Percentiles rank a stretch among this genome's conserved stretches.
These are phyloP conservation scores for Eucalyptus guilfoylei DNA, from an alignment of 345 rosid species.

Conservation along the genomic window DNA sequence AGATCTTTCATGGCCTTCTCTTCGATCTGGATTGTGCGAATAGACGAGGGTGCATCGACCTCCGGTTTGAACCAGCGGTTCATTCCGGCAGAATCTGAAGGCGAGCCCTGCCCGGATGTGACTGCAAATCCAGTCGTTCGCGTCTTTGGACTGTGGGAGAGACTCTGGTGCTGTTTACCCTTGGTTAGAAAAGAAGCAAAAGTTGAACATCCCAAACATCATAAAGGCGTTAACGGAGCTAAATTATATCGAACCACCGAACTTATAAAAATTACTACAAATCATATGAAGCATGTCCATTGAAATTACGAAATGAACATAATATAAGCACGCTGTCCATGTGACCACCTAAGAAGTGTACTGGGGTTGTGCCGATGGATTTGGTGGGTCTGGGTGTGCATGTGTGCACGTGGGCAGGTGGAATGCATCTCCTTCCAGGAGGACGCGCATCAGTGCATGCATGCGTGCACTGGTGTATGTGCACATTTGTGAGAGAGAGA, in stretches of 20 bases:
- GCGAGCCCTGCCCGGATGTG: slow-evolving; percentile 57
- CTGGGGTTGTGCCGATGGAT: background rate
- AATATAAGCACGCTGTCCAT: background rate
- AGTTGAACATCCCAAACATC: background rate
- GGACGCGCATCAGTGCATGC: background rate
- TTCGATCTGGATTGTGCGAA: slow-evolving; percentile 87
- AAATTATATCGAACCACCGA: background rate
- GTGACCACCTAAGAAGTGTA: background rate
- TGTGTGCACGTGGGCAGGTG: background rate
- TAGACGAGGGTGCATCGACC: slow-evolving; percentile 50
- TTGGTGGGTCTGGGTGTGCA: background rate
- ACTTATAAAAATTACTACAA: background rate
- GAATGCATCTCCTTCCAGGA: background rate
- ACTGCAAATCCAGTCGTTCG: slow-evolving; percentile 67
- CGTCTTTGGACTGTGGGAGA: slow-evolving; percentile 64
- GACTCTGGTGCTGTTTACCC: slow-evolving; percentile 52
- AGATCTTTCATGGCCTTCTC: slow-evolving; percentile 95
- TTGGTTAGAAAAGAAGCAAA: background rate
- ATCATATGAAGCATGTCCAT: background rate
- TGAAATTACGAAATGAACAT: background rate
- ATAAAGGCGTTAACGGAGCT: background rate
- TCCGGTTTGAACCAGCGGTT: slow-evolving; percentile 97
- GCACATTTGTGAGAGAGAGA: background rate
- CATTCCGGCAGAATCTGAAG: slow-evolving; percentile 71
- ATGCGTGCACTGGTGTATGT: background rate